Evolutionary conservation across 306 rosid species (phyloP).

Genomic region (Astragalus glycyphyllos): DNA sequence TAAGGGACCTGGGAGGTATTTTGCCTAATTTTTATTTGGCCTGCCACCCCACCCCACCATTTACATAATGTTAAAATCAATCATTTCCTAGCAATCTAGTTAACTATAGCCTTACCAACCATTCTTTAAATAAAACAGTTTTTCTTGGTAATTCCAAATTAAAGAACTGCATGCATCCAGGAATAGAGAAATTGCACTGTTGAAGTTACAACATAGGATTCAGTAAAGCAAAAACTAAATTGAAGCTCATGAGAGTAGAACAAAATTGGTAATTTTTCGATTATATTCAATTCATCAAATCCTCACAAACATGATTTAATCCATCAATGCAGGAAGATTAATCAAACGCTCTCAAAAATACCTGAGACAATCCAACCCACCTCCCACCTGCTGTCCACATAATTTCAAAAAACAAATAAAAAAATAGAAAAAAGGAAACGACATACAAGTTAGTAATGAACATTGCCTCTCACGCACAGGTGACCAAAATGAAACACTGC

Average conservation of each 20-base stretch:
- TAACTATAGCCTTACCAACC: no score
- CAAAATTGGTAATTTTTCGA: constrained; percentile 27
- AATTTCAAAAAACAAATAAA: constrained; percentile 5
- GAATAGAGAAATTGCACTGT: not conserved
- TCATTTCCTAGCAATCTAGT: no score
- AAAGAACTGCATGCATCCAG: not conserved
- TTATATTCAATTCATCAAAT: constrained; percentile 44
- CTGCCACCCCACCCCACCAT: no score
- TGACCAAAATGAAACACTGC: constrained; percentile 34
- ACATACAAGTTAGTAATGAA: constrained; percentile 39
- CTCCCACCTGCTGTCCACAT: constrained; percentile 24
- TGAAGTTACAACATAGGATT: constrained; percentile 14
- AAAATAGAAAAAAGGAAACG: constrained; percentile 14
- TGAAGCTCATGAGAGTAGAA: not conserved
- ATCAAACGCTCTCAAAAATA: constrained; percentile 30
- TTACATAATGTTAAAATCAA: no score
- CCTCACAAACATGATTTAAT: constrained; percentile 31
- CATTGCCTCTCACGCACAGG: constrained; percentile 36
- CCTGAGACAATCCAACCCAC: constrained; percentile 24
- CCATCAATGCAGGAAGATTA: constrained; percentile 39
- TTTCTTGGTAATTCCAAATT: no score
- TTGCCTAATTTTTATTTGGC: no score
- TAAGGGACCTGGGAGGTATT: no score
- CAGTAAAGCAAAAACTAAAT: not conserved
- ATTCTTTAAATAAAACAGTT: no score